These are phyloP conservation scores for Micractinium sp. DNA, from an alignment of 139 green algal species.

Conservation along the genomic window DNA sequence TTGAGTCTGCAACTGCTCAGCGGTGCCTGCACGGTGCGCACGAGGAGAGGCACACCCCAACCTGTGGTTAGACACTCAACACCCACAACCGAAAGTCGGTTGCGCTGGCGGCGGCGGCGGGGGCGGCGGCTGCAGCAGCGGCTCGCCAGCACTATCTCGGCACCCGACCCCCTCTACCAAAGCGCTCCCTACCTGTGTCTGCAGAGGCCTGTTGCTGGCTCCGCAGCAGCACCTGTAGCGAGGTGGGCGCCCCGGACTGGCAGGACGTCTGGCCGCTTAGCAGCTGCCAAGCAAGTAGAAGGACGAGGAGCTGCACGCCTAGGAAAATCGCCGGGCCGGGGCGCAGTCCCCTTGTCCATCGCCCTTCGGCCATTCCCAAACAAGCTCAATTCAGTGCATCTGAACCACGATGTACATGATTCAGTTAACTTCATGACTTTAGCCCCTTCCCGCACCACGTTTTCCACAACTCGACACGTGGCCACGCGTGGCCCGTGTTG, in stretches of 20 bases:
- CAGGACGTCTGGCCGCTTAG: neutral
- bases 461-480: no score
- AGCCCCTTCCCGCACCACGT: no score
- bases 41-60: neutral
- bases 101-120: no score
- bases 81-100: neutral
- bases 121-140: no score
- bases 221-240: neutral
- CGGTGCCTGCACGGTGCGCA: neutral
- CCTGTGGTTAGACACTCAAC: neutral
- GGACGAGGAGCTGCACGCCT: neutral
- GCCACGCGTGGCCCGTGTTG: no score
- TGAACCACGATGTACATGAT: neutral
- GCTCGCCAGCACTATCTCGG: neutral
- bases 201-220: neutral
- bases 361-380: neutral
- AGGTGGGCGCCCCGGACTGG: neutral
- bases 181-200: neutral
- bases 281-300: neutral
- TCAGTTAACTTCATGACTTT: no score
- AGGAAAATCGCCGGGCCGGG: neutral
- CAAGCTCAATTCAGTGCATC: neutral
- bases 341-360: neutral
- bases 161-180: neutral
- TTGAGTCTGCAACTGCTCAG: neutral